These are phyloP conservation scores for Prunella vulgaris DNA, from an alignment of 257 asterid genomes.

Conservation along the genomic window DNA sequence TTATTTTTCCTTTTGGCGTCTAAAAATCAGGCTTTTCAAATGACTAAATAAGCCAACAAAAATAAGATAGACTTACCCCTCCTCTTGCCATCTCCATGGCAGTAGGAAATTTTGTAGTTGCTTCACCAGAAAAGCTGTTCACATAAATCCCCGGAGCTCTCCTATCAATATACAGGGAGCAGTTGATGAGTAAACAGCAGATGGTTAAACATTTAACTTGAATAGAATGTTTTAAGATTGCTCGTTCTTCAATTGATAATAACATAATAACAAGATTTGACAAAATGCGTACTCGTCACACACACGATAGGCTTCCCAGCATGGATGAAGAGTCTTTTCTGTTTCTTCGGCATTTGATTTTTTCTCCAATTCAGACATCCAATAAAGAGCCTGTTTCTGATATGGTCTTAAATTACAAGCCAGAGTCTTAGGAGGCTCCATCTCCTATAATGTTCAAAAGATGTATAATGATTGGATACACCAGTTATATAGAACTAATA, in stretches of 20 bases:
- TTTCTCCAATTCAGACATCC: conserved; percentile 78
- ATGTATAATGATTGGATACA: not conserved
- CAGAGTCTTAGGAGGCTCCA: conserved; percentile 69
- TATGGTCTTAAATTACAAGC: conserved; percentile 68
- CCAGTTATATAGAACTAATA: not conserved
- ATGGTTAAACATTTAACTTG: not conserved
- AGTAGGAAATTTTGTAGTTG: conserved; percentile 61
- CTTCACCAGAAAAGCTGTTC: conserved; percentile 79
- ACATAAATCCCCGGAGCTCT: conserved; percentile 75
- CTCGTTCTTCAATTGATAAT: not conserved
- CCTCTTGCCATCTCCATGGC: conserved; percentile 67
- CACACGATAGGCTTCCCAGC: conserved; percentile 83
- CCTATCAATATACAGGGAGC: conserved; percentile 37
- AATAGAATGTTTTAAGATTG: not conserved
- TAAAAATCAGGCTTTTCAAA: not conserved
- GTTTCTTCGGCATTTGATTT: conserved; percentile 54
- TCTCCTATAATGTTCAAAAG: conserved; percentile 43
- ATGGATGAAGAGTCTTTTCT: conserved; percentile 72
- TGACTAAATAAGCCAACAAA: not conserved
- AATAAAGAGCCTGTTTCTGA: conserved; percentile 80
- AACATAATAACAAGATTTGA: not conserved
- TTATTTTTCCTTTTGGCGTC: not conserved
- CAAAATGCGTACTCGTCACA: conserved; percentile 61
- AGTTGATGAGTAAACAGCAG: conserved; percentile 13
- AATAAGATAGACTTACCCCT: conserved; percentile 48